Evolutionary conservation across 2,329 filamentous ascomycete genomes (phyloP).

Genomic region (Grosmannia clavigera): DNA sequence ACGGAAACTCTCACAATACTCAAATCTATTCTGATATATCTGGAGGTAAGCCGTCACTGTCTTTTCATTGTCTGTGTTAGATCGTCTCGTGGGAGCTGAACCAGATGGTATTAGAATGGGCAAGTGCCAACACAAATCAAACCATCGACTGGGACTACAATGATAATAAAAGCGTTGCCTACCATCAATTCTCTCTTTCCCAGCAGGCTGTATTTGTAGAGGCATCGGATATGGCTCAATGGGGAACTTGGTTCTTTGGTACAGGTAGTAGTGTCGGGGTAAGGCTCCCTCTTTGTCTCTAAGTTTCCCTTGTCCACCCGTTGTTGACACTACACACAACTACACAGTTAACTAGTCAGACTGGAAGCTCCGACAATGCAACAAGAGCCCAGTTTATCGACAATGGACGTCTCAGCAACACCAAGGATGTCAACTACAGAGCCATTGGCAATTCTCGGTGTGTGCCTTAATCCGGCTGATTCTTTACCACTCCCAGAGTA

Average conservation of each 20-base stretch:
- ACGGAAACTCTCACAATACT: conserved; percentile 50
- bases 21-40: conserved; percentile 64
- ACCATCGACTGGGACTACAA: conserved; percentile 49
- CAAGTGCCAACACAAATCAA: conserved; percentile 45
- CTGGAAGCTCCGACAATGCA: conserved; percentile 46
- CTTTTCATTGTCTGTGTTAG: conserved; percentile 1
- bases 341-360: conserved; percentile 52
- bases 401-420: conserved; percentile 49
- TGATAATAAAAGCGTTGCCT: conserved; percentile 38
- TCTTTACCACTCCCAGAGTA: not conserved
- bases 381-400: conserved; percentile 55
- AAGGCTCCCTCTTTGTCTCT: conserved; percentile 11
- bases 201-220: conserved; percentile 57
- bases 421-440: conserved; percentile 52
- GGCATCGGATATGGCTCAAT: conserved; percentile 57
- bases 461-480: conserved; percentile 1
- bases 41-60: conserved; percentile 35
- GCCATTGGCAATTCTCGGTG: conserved; percentile 50
- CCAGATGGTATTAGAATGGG: conserved; percentile 45
- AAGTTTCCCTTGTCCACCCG: not conserved
- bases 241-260: conserved; percentile 70
- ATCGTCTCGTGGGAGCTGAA: not conserved
- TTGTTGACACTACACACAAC: too few species aligned
- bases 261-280: conserved; percentile 41
- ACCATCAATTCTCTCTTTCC: conserved; percentile 50